phyloP scores from a whole-genome alignment of 2,329 filamentous ascomycete species.

The Phyllosticta ampelicida region DNA sequence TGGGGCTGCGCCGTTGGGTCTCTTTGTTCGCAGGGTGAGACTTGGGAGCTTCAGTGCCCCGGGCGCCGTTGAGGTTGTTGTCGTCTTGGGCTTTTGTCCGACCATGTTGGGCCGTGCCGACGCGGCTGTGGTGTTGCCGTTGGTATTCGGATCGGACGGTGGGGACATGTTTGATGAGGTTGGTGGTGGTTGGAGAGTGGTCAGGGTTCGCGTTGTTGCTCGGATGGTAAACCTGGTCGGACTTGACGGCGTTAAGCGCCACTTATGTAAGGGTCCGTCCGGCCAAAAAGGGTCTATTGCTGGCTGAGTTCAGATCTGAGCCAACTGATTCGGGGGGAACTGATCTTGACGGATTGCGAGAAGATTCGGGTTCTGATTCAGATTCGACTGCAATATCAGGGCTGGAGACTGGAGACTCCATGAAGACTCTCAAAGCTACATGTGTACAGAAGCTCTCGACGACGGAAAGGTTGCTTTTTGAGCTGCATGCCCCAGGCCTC shows the following conservation, averaged over 20 bases:
- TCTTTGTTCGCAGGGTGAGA: slow-evolving; percentile 23
- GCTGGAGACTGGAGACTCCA: no score
- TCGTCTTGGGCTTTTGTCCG: neutral
- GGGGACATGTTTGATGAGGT: neutral
- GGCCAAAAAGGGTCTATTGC: neutral
- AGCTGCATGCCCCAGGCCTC: no score
- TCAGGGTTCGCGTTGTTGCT: neutral
- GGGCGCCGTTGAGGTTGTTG: slow-evolving; percentile 16
- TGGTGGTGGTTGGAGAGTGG: neutral
- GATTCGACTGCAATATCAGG: no score
- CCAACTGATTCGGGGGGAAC: no score
- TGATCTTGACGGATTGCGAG: no score
- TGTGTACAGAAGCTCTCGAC: no score
- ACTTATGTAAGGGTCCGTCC: neutral
- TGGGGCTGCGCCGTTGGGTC: neutral
- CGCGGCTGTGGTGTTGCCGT: neutral
- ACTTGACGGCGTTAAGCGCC: neutral
- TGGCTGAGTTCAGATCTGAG: neutral
- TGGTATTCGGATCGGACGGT: neutral
- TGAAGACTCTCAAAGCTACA: no score
- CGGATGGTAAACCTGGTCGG: neutral
- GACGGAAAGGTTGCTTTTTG: no score
- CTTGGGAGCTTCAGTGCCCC: slow-evolving; percentile 24
- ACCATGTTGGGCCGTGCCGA: neutral
- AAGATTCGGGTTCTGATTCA: no score